Evolutionary conservation across 208 protist genomes (phyloP), one percentile per base, ranked within the genome.

Genomic region (Trypanosoma vivax): DNA sequence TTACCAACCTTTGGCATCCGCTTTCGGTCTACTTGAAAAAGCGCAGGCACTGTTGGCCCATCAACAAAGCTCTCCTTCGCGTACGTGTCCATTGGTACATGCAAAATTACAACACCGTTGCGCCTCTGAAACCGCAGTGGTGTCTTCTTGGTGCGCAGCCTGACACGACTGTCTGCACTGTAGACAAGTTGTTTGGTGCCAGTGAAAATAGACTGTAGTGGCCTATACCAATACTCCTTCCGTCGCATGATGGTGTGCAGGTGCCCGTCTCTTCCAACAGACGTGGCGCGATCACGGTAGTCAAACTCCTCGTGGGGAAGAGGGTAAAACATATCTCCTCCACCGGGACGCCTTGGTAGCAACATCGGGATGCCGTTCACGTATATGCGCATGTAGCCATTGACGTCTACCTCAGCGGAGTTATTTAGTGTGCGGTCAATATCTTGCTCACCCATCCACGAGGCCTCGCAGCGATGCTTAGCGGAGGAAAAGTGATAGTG

Each of bases 401-500:
- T 25, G 5, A 53, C 18, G 16, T 79, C 71, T 2, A 81, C 9
- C 13, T 73, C 21, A 11, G 77, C 57, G 0, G 72, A 69, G 38
- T 46, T 56, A 6, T 33, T 30, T 2, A 92, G 67, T 3, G 88
- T 92, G 31, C 51, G 56, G 53, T 89, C 76, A 51, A 87, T 85
- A 41, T 89, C 78, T 2, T 66, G 59, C 41, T 88, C 81, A 0
- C 62, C 74, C 79, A 91, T 83, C 69, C 75, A 87, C 34, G 77
- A 79, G 7, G 79, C 83, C 13, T 68, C 70, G 16, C 57, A 55
- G 18, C 81, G 83, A 51, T 94, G 88, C 6, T 60, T 49, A 0
- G 83, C 88, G 0, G 83, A 86, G 23, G 80, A 73, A 38, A 87
- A 76, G 63, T 94, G 88, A 54, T 88, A 78, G 52, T 94, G 88